These are phyloP conservation scores for Harringtonia aguacate DNA, from an alignment of 2,329 filamentous ascomycete genomes.

Conservation along the genomic window DNA sequence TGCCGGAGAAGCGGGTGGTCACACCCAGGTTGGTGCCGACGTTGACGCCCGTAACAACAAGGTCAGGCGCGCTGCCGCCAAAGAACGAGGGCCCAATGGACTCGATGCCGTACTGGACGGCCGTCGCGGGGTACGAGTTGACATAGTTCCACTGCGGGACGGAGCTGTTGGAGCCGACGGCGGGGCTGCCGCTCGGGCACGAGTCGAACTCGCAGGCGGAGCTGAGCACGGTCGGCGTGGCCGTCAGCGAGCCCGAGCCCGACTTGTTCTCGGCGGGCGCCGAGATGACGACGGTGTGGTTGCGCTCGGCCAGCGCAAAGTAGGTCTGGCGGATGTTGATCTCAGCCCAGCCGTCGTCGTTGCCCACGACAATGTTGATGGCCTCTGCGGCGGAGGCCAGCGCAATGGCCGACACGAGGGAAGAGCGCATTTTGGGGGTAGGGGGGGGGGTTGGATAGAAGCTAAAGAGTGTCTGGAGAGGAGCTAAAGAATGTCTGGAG, in stretches of 20 bases:
- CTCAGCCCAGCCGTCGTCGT: slow-evolving; percentile 68
- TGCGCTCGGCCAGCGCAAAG: slow-evolving; percentile 39
- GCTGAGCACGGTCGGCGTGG: slow-evolving; percentile 10
- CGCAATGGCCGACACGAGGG: not conserved
- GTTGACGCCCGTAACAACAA: slow-evolving; percentile 58
- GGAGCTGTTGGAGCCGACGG: slow-evolving; percentile 45
- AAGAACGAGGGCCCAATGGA: slow-evolving; percentile 21
- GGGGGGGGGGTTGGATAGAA: too few species aligned
- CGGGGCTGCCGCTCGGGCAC: slow-evolving; percentile 45
- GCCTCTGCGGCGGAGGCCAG: slow-evolving; percentile 5
- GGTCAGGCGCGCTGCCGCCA: slow-evolving; percentile 39
- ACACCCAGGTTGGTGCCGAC: slow-evolving; percentile 46
- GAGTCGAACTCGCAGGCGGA: slow-evolving; percentile 49
- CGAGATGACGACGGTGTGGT: slow-evolving; percentile 53
- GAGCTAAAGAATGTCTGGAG: too few species aligned
- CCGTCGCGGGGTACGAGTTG: slow-evolving; percentile 57
- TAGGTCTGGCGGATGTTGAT: slow-evolving; percentile 52
- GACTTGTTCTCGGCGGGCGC: slow-evolving; percentile 57
- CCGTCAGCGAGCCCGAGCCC: slow-evolving; percentile 36
- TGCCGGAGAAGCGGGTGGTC: slow-evolving; percentile 49
- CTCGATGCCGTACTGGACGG: slow-evolving; percentile 52
- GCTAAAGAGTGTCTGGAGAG: too few species aligned
- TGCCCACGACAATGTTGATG: slow-evolving; percentile 51
- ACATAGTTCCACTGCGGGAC: slow-evolving; percentile 57
- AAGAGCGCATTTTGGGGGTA: too few species aligned